Evolutionary conservation across 31 red algal species (phyloP), one percentile per base, ranked within the genome.

Genomic region (Asparagopsis taxiformis): DNA sequence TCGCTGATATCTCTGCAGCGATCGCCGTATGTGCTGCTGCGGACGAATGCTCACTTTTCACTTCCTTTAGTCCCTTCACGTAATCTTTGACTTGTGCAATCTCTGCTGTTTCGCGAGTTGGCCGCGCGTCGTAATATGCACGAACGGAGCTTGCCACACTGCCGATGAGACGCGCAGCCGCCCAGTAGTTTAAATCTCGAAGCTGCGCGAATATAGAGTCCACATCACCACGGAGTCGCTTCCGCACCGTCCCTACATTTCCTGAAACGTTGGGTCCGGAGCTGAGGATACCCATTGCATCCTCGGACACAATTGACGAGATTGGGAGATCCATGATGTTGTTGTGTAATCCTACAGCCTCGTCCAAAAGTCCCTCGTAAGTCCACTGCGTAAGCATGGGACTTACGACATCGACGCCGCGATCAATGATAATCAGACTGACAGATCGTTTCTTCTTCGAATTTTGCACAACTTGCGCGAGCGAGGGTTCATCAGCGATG

Each of bases 321-420:
- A 75, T 38, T 9, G 84, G 79, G 3, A 98, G 33, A 55, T 86
- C 84, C 21, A 98, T 65, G 24, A 85, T 26, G 49, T 83, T 80
- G 29, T 88, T 88, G 59, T 70, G 76, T 37, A 98, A 61, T 51
- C 85, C 83, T 33, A 98, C 67, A 1, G 80, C 70, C 61, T 98
- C 89, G 28, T 98, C 88, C 31, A 93, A 31, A 2, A 98, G 54
- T 8, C 88, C 94, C 22, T 93, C 94, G 49, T 93, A 98, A 29
- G 88, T 98, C 38, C 88, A 90, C 55, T 98, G 94, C 0, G 94
- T 93, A 10, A 98, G 68, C 59, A 98, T 54, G 13, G 94, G 94
- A 15, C 73, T 98, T 20, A 93, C 86, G 17, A 88, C 62, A 66
- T 98, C 94, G 52, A 89, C 84, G 20, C 75, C 76, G 34, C 94